Base-by-base conservation (phyloP, 805 yeast species). In the Candida insectalens region DNA sequence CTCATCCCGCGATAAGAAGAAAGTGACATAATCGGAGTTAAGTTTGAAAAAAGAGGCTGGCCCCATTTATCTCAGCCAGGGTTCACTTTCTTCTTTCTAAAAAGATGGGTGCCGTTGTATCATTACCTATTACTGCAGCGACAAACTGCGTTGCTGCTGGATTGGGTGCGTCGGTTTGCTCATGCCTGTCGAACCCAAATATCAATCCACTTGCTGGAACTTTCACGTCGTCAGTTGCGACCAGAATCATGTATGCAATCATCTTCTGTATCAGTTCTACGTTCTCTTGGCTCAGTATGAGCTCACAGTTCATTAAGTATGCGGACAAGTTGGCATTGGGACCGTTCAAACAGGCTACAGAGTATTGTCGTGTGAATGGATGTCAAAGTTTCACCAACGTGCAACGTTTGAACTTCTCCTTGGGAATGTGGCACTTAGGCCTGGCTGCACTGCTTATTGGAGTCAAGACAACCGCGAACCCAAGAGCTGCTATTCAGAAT, bases 301-400 rank as follows among this genome's bases (percentile, higher is more conserved):
- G 94, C 13, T 85, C 85, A 40, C 80, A 82, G 56, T 76, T 89
- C 4, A 69, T 80, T 14, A 66, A 74, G 38, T 73, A 82, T 59
- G 74, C 92, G 6, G 92, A 81, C 39, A 70, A 69, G 38, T 64
- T 85, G 6, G 68, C 84, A 0, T 69, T 77, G 58, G 85, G 84
- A 10, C 65, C 70, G 38, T 72, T 83, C 49, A 78, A 77, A 46
- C 68, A 68, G 41, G 76, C 62, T 6, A 52, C 51, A 40, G 43
- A 42, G 8, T 59, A 72, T 27, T 89, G 98, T 59, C 75, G 77
- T 29, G 94, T 92, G 10, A 80, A 82, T 36, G 83, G 83, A 46
- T 87, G 95, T 55, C 65, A 65, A 30, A 94, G 96, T 30, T 92
- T 89, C 57, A 83, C 85, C 12, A 88, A 94, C 4, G 96, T 92